A percentile compares a stretch with the other conserved stretches of the same genome.
phyloP scores from a whole-genome alignment of 2,329 filamentous ascomycete genomes.

The Pseudocercospora macadamiae region DNA sequence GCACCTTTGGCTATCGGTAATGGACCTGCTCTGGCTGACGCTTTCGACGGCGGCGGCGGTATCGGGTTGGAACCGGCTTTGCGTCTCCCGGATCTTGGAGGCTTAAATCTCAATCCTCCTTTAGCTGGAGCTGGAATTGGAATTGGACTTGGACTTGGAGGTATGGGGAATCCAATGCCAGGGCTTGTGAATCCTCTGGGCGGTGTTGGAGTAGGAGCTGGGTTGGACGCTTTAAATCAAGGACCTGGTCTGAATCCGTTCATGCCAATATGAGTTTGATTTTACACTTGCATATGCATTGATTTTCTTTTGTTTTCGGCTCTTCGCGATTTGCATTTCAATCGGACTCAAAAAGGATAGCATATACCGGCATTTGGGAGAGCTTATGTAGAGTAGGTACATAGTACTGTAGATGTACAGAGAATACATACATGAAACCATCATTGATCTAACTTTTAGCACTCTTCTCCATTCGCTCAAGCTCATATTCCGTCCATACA shows the following conservation, averaged over 20 bases:
- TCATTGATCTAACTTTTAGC: neutral
- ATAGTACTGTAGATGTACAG: slow-evolving; percentile 3
- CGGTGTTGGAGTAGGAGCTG: neutral
- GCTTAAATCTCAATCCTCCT: neutral
- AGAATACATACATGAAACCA: neutral
- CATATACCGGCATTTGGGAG: too few relatives aligned
- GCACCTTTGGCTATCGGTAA: neutral
- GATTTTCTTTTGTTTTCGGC: too few relatives aligned
- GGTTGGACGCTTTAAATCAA: neutral
- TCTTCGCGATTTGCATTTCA: neutral
- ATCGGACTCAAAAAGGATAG: too few relatives aligned
- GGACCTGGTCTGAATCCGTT: neutral
- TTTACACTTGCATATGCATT: too few relatives aligned
- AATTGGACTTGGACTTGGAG: neutral
- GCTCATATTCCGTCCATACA: neutral
- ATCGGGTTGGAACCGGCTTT: neutral
- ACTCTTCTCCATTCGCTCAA: neutral
- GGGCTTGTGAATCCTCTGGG: neutral
- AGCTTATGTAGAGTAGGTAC: neutral
- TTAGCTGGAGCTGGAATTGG: neutral
- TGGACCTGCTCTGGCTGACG: neutral
- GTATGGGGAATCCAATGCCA: neutral
- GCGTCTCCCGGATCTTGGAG: neutral
- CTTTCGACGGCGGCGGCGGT: neutral
- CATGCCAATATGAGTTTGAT: neutral